Conservation (phyloP, 2,329 filamentous ascomycete genomes). For the Cladosporium colombiae region DNA sequence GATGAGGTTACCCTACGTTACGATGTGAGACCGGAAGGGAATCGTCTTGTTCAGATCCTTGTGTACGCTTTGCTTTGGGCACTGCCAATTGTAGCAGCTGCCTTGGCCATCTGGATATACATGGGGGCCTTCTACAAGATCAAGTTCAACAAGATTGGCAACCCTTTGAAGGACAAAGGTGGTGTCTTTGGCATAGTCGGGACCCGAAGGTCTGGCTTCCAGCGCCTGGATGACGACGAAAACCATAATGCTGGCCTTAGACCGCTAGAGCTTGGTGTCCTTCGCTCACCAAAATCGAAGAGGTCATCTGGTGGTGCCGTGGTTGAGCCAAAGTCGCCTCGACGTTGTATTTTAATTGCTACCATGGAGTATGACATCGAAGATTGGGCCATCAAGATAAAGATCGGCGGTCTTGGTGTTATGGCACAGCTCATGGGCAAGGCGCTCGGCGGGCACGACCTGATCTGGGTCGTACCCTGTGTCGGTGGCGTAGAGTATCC, state of each 20-base stretch:
- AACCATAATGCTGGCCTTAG: neutral
- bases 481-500: slow-evolving; percentile 67
- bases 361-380: slow-evolving; percentile 74
- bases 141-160: slow-evolving; percentile 62
- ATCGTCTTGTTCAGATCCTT: slow-evolving; percentile 54
- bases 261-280: neutral
- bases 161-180: slow-evolving; percentile 49
- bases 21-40: slow-evolving; percentile 56
- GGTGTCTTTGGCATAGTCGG: slow-evolving; percentile 19
- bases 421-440: slow-evolving; percentile 72
- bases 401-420: slow-evolving; percentile 69
- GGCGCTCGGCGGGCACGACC: slow-evolving; percentile 62
- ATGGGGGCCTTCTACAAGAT: slow-evolving; percentile 64
- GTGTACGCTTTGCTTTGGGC: slow-evolving; percentile 57
- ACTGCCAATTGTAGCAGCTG: slow-evolving; percentile 54
- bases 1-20: slow-evolving; percentile 58
- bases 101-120: slow-evolving; percentile 56
- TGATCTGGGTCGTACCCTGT: slow-evolving; percentile 58
- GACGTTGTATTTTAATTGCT: slow-evolving; percentile 63
- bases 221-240: slow-evolving; percentile 22
- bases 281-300: slow-evolving; percentile 25
- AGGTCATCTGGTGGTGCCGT: slow-evolving; percentile 24
- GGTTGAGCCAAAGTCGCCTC: slow-evolving; percentile 25
- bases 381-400: slow-evolving; percentile 70
- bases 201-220: slow-evolving; percentile 18